Percentiles rank a stretch among this genome's conserved stretches.
These are phyloP conservation scores for Lyophyllum shimeji DNA, from an alignment of 768 basidiomycete species.

Conservation along the genomic window DNA sequence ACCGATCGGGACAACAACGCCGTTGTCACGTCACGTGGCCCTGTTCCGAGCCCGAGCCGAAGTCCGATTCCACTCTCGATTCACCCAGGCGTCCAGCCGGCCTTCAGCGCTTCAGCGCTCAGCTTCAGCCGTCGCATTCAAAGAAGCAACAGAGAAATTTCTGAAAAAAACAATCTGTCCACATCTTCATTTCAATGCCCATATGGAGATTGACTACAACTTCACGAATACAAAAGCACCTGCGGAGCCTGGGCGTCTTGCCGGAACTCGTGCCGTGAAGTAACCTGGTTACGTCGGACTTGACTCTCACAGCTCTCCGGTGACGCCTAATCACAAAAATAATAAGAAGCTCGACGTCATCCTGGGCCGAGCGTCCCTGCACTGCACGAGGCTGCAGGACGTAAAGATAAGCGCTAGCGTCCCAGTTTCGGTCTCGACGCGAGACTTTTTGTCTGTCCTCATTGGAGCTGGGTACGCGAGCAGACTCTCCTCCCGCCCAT, in stretches of 20 bases:
- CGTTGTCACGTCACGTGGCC: not conserved
- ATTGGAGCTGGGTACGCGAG: too few species aligned
- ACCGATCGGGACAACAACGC: not conserved
- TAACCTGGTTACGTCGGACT: not conserved
- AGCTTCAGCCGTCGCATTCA: too few species aligned
- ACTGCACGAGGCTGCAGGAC: not conserved
- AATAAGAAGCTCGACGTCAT: not conserved
- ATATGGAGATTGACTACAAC: not conserved
- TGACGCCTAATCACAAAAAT: not conserved
- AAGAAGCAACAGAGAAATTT: too few species aligned
- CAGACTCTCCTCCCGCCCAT: too few species aligned
- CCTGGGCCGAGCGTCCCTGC: not conserved
- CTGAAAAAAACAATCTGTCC: not conserved
- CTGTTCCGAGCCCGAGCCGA: not conserved
- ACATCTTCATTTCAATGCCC: not conserved
- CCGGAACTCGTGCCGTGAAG: not conserved
- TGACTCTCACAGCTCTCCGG: not conserved
- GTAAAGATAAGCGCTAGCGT: not conserved
- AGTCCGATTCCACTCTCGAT: too few species aligned
- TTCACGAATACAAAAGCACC: not conserved
- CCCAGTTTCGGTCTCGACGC: not conserved
- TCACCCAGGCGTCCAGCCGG: too few species aligned
- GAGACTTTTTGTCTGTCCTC: too few species aligned
- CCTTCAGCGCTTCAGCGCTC: too few species aligned
- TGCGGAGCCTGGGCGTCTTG: not conserved